A percentile compares a stretch with the other conserved stretches of the same genome.
Conservation (phyloP, 225 moss, liverwort and hornwort genomes). For the Pleurozium schreberi region DNA sequence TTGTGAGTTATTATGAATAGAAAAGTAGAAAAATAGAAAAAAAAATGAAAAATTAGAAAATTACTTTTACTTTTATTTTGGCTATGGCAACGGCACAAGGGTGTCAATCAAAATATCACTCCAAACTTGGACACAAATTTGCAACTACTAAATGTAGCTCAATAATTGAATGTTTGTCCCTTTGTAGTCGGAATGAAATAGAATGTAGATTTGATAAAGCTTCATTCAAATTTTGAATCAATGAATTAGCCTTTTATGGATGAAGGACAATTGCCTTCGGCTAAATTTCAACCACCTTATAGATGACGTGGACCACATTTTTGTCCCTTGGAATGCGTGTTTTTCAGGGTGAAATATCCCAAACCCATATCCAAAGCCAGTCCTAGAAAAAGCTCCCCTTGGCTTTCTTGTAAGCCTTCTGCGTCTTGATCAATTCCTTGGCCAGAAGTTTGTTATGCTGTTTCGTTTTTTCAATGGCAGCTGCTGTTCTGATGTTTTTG, state of each 20-base stretch:
- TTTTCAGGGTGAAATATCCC: background rate
- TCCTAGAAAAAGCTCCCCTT: slow-evolving; percentile 30
- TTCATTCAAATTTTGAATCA: background rate
- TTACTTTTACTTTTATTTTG: no score
- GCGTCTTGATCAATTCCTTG: slow-evolving; percentile 10
- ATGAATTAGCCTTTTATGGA: background rate
- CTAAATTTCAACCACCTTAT: no score
- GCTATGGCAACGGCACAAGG: no score
- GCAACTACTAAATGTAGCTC: no score
- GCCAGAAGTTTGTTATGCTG: slow-evolving; percentile 14
- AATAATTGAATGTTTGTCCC: background rate
- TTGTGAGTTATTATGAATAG: no score
- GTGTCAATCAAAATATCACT: background rate
- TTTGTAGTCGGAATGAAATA: background rate
- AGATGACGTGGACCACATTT: background rate
- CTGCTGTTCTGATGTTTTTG: slow-evolving; percentile 24
- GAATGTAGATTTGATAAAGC: background rate
- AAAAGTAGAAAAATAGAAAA: no score
- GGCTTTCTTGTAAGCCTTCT: slow-evolving; percentile 16
- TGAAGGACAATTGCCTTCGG: background rate
- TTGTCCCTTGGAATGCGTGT: background rate
- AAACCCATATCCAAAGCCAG: background rate
- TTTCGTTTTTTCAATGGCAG: slow-evolving; percentile 23
- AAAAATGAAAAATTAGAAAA: no score
- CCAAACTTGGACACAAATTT: background rate